Conservation (phyloP, 2,329 filamentous ascomycete species). For the Aspergillus thermomutatus region DNA sequence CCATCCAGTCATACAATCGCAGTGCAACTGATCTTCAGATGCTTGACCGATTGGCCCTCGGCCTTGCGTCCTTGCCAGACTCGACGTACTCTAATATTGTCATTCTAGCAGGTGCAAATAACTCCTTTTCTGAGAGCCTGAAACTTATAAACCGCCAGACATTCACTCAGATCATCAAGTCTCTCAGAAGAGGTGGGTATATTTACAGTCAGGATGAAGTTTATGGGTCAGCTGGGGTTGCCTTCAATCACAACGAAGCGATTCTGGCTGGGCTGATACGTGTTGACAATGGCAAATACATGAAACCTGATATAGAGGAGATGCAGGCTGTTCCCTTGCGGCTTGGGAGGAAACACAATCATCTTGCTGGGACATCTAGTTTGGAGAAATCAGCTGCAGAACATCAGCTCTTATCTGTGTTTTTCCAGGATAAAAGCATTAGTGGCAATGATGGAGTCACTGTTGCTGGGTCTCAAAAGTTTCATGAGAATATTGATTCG, state of each 20-base stretch:
- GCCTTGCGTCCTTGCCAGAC: constrained; percentile 71
- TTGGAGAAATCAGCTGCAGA: not conserved
- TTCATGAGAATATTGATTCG: not conserved
- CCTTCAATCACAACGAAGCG: constrained; percentile 66
- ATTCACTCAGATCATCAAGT: not conserved
- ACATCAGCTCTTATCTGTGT: not conserved
- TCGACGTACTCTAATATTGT: constrained; percentile 68
- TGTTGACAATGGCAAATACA: constrained; percentile 61
- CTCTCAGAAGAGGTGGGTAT: constrained; percentile 1
- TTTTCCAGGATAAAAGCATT: constrained; percentile 38
- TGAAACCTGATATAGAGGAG: constrained; percentile 65
- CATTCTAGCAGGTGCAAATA: constrained; percentile 19
- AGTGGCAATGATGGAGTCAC: constrained; percentile 15
- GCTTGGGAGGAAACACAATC: constrained; percentile 62
- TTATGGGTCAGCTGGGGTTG: constrained; percentile 19
- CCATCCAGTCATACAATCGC: constrained; percentile 72
- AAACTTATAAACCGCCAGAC: not conserved
- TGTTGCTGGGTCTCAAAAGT: not conserved
- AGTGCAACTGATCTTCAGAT: constrained; percentile 86
- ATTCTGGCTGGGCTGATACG: constrained; percentile 74
- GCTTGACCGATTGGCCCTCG: constrained; percentile 86
- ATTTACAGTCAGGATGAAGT: constrained; percentile 9
- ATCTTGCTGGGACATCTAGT: not conserved
- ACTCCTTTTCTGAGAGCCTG: not conserved
- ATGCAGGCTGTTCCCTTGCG: constrained; percentile 60